phyloP scores from a whole-genome alignment of 176 grass and related monocot species.

The Lolium rigidum region DNA sequence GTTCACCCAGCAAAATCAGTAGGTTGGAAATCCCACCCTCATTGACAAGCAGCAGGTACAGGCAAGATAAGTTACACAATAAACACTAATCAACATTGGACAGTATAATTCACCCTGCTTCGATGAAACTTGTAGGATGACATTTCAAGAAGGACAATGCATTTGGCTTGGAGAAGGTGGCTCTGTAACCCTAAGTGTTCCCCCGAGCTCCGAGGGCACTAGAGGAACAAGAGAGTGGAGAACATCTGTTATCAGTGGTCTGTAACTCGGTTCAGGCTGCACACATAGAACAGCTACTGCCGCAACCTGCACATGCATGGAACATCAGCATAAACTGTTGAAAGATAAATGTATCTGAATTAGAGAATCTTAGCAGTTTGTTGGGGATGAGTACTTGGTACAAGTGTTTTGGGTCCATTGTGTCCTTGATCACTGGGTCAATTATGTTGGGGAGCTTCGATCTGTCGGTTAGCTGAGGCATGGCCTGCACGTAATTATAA shows the following conservation, averaged over 20 bases:
- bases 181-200: constrained; percentile 68
- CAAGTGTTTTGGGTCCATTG: constrained; percentile 93
- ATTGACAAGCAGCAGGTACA: constrained; percentile 4
- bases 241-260: constrained; percentile 95
- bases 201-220: constrained; percentile 85
- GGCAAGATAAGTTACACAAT: constrained; percentile 37
- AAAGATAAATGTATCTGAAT: constrained; percentile 12
- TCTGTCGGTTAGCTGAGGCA: constrained; percentile 96
- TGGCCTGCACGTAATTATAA: constrained; percentile 61
- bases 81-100: constrained; percentile 9
- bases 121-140: background rate
- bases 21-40: constrained; percentile 41
- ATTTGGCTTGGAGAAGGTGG: constrained; percentile 46
- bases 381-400: constrained; percentile 71
- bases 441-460: constrained; percentile 90
- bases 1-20: constrained; percentile 16
- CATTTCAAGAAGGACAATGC: constrained; percentile 37
- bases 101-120: background rate
- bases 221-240: constrained; percentile 95
- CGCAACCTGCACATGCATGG: constrained; percentile 68
- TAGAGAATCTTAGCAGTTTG: constrained; percentile 23
- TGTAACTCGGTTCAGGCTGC: constrained; percentile 94
- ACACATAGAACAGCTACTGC: constrained; percentile 91
- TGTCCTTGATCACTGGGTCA: constrained; percentile 90
- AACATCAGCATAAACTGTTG: constrained; percentile 5